phyloP scores from a whole-genome alignment of 2,329 filamentous ascomycete species.

The Phoma sp. region DNA sequence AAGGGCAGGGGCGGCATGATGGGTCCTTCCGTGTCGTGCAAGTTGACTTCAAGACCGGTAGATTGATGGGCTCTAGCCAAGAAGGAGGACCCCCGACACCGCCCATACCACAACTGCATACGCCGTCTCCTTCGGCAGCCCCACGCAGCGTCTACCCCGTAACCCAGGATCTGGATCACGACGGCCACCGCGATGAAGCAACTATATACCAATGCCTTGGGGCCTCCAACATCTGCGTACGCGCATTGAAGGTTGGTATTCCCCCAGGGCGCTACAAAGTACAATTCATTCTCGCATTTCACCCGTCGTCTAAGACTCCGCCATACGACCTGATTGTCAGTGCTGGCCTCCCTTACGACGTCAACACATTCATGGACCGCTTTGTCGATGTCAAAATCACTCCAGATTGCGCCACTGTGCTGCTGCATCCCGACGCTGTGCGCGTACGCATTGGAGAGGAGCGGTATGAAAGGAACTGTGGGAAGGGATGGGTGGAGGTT shows the following conservation, averaged over 20 bases:
- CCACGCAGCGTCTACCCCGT: constrained; percentile 43
- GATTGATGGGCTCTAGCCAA: too few relatives aligned
- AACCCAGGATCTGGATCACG: constrained; percentile 44
- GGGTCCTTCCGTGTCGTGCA: constrained; percentile 40
- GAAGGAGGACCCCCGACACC: too few relatives aligned
- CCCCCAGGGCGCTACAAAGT: constrained; percentile 47
- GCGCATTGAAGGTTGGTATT: constrained; percentile 45
- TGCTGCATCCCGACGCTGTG: constrained; percentile 48
- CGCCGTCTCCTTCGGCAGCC: constrained; percentile 30
- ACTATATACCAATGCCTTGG: constrained; percentile 43
- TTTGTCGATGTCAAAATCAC: constrained; percentile 49
- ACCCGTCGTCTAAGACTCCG: constrained; percentile 22
- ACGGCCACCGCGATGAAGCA: constrained; percentile 44
- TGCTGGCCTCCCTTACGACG: constrained; percentile 47
- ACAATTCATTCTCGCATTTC: constrained; percentile 44
- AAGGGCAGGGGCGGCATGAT: constrained; percentile 37
- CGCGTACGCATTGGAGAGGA: constrained; percentile 41
- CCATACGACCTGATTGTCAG: constrained; percentile 45
- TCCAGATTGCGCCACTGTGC: constrained; percentile 45
- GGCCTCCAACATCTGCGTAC: constrained; percentile 43
- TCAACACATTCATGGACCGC: constrained; percentile 35
- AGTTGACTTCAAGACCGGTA: constrained; percentile 48
- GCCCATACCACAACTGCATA: too few relatives aligned
- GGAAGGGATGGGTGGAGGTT: constrained; percentile 47
- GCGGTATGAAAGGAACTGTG: constrained; percentile 37